Evolutionary conservation across 495 filamentous ascomycete species (phyloP).

Genomic region (Pyrenula aspistea): DNA sequence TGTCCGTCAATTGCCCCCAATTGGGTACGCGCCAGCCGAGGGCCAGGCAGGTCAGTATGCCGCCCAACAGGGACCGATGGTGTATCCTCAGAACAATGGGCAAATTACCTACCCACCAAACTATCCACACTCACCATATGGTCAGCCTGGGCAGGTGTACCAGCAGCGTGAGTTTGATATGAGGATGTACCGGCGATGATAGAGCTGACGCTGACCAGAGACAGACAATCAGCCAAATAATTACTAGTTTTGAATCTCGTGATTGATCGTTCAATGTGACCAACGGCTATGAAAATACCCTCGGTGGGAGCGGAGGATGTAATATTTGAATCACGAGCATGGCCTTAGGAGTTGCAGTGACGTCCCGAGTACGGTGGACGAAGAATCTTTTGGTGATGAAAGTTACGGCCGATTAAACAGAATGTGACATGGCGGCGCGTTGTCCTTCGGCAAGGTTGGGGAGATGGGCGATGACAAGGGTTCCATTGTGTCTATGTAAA

Average conservation of each 20-base stretch:
- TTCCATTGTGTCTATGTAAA: neutral
- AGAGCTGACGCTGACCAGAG: conserved; percentile 6
- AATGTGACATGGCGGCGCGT: neutral
- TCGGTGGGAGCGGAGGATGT: conserved; percentile 1
- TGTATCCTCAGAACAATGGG: conserved; percentile 47
- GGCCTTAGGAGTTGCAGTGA: neutral
- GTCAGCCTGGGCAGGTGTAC: conserved; percentile 61
- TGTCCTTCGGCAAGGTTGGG: neutral
- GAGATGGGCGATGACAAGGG: neutral
- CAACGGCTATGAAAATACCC: neutral
- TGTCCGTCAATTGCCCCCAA: conserved; percentile 68
- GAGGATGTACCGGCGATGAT: neutral
- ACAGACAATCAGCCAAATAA: conserved; percentile 3
- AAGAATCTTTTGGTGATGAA: neutral
- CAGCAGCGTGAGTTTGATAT: conserved; percentile 47
- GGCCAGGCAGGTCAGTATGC: conserved; percentile 56
- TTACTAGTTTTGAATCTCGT: neutral
- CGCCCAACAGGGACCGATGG: conserved; percentile 36
- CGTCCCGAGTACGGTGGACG: neutral
- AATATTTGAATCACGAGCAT: neutral
- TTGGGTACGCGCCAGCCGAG: conserved; percentile 64
- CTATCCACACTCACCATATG: conserved; percentile 70
- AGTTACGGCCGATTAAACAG: neutral
- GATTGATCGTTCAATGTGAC: neutral
- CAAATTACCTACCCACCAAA: conserved; percentile 57